Percentiles rank a stretch among this genome's conserved stretches.
phyloP scores from a whole-genome alignment of 345 rosid genomes.

The Dipteronia dyeriana region DNA sequence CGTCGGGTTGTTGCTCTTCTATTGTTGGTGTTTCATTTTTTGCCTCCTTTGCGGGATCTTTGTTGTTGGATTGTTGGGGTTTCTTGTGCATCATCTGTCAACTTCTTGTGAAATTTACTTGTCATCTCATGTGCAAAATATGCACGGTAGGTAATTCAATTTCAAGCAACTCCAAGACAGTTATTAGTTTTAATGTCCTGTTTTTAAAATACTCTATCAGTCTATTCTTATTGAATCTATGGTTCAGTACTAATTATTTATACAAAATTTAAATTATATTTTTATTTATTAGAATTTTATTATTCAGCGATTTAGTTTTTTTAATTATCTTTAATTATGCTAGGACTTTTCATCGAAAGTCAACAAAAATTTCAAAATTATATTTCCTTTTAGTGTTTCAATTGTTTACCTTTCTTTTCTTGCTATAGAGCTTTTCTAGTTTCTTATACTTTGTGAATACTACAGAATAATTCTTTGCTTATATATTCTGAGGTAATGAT shows the following conservation, averaged over 20 bases:
- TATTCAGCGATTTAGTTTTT: not conserved
- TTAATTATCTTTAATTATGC: not conserved
- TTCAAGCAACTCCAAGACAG: not conserved
- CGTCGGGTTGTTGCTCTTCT: not conserved
- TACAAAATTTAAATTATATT: no score
- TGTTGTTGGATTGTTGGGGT: not conserved
- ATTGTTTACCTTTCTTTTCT: no score
- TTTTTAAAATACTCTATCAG: not conserved
- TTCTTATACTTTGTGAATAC: not conserved
- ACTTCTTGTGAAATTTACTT: not conserved
- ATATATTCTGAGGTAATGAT: not conserved
- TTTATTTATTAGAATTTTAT: no score
- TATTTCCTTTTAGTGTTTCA: no score
- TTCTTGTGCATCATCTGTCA: not conserved
- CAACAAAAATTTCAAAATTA: no score
- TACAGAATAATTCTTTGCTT: not conserved
- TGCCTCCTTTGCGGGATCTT: not conserved
- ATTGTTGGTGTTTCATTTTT: not conserved
- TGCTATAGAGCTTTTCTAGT: not conserved
- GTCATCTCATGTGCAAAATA: not conserved
- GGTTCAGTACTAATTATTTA: not conserved
- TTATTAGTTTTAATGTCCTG: not conserved
- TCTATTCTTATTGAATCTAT: not conserved
- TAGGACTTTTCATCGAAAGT: not conserved
- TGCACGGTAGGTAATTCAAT: not conserved